These are phyloP conservation scores for Alternaria postmessia DNA, from an alignment of 2,329 filamentous ascomycete species.

Conservation along the genomic window DNA sequence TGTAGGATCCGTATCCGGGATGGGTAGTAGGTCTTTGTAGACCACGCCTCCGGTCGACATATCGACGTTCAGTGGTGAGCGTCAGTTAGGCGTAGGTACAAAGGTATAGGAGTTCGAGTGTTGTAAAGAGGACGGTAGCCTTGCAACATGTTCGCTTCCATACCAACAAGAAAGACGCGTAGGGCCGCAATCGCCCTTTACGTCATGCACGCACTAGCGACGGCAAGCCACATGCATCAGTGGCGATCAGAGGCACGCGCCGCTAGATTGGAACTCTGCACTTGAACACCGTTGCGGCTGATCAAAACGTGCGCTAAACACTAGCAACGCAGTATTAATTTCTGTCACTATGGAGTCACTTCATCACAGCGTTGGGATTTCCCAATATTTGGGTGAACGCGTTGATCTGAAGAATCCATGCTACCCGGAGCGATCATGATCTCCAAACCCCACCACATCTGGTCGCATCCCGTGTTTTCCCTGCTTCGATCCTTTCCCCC, in stretches of 20 bases:
- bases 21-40: conserved; percentile 49
- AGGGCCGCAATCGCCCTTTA: conserved; percentile 14
- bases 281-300: not conserved
- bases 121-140: not conserved
- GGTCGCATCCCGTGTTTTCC: conserved; percentile 9
- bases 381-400: not conserved
- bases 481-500: conserved; percentile 16
- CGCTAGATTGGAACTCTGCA: not conserved
- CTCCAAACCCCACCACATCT: conserved; percentile 13
- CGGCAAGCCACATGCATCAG: conserved; percentile 21
- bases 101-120: not conserved
- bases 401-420: not conserved
- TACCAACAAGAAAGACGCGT: conserved; percentile 12
- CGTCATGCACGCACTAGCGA: conserved; percentile 30
- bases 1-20: conserved; percentile 45
- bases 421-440: conserved; percentile 11
- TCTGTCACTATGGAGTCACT: not conserved
- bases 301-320: not conserved
- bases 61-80: conserved; percentile 17
- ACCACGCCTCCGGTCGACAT: conserved; percentile 44
- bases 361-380: not conserved
- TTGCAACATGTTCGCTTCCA: conserved; percentile 17
- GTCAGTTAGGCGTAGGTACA: not conserved
- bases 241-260: conserved; percentile 7
- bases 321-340: not conserved